phyloP scores from a whole-genome alignment of 306 rosid genomes.

The Abrus precatorius region DNA sequence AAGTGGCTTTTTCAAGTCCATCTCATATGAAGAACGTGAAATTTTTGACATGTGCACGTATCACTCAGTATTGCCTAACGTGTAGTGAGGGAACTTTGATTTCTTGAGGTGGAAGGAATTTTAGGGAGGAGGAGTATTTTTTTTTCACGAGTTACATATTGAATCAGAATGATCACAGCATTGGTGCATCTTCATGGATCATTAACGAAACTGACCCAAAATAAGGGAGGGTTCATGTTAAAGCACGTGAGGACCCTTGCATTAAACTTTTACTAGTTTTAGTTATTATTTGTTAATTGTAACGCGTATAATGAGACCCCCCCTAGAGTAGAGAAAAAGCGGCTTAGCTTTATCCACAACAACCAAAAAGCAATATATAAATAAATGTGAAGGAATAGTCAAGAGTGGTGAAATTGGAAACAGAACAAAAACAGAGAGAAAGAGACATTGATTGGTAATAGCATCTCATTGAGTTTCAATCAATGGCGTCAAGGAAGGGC shows the following conservation, averaged over 20 bases:
- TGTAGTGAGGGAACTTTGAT: background rate
- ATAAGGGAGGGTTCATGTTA: constrained; percentile 22
- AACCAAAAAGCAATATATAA: background rate
- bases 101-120: background rate
- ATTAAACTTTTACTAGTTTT: background rate
- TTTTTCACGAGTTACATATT: constrained; percentile 13
- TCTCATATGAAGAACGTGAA: background rate
- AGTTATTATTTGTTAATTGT: constrained; percentile 1
- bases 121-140: background rate
- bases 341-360: constrained; percentile 47
- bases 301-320: constrained; percentile 26
- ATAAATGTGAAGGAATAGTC: constrained; percentile 26
- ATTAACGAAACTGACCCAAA: background rate
- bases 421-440: constrained; percentile 15
- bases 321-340: background rate
- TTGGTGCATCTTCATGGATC: background rate
- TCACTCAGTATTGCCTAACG: constrained; percentile 21
- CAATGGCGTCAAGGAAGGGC: constrained; percentile 78
- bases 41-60: background rate
- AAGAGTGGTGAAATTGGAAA: background rate
- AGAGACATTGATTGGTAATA: background rate
- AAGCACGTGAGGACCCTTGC: constrained; percentile 45
- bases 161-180: constrained; percentile 25
- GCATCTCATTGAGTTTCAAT: background rate
- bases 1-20: background rate